Evolutionary conservation across 768 basidiomycete species (phyloP).

Genomic region (Suillus alpinus): DNA sequence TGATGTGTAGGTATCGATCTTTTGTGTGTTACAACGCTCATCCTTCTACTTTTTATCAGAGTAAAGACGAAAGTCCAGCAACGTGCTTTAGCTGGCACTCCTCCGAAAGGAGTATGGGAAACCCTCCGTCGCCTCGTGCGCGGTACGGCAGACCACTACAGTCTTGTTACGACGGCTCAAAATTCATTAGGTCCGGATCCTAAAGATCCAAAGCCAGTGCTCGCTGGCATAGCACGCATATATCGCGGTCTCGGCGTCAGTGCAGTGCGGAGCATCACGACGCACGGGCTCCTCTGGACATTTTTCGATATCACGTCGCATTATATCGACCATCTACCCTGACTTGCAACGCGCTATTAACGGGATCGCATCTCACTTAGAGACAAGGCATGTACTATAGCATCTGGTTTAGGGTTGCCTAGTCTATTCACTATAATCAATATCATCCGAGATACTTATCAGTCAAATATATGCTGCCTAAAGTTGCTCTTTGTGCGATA

Average conservation of each 20-base stretch:
- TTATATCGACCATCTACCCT: slow-evolving; percentile 66
- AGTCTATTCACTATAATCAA: slow-evolving; percentile 7
- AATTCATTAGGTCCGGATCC: slow-evolving; percentile 68
- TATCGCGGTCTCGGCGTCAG: slow-evolving; percentile 95
- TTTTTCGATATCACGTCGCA: slow-evolving; percentile 78
- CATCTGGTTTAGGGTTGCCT: slow-evolving; percentile 9
- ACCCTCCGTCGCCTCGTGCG: slow-evolving; percentile 78
- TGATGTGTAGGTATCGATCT: slow-evolving; percentile 67
- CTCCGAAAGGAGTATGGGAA: slow-evolving; percentile 65
- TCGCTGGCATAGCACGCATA: slow-evolving; percentile 76
- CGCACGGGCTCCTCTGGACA: slow-evolving; percentile 93
- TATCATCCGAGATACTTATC: slow-evolving; percentile 1
- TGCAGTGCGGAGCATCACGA: slow-evolving; percentile 87
- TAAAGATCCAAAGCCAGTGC: slow-evolving; percentile 67
- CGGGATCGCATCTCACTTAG: slow-evolving; percentile 13
- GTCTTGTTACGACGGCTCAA: slow-evolving; percentile 5
- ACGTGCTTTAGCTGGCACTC: slow-evolving; percentile 78
- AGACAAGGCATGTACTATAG: slow-evolving; percentile 25
- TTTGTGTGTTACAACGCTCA: neutral
- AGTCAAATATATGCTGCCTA: neutral
- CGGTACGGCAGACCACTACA: slow-evolving; percentile 43
- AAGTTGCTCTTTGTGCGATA: neutral
- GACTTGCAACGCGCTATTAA: slow-evolving; percentile 7
- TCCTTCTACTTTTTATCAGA: slow-evolving; percentile 34
- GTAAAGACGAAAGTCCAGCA: slow-evolving; percentile 97